Conservation (phyloP, 1,139 yeast genomes). For the Suhomyces anneliseae region DNA sequence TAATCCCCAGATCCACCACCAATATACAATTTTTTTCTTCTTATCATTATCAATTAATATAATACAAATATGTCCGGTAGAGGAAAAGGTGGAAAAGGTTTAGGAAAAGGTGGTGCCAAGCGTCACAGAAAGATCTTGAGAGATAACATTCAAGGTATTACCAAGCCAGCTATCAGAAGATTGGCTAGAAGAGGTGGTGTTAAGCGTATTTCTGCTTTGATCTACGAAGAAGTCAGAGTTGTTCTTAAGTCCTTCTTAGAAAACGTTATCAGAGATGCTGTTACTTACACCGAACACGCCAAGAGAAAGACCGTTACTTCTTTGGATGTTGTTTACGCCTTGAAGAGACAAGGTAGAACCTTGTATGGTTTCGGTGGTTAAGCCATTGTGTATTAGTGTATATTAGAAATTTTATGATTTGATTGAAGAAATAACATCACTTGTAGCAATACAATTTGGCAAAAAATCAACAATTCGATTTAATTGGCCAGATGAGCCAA, state of each 20-base stretch:
- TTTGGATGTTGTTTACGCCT: constrained; percentile 97
- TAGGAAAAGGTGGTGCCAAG: constrained; percentile 99
- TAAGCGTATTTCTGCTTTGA: constrained; percentile 98
- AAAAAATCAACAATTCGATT: no score
- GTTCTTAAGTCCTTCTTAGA: constrained; percentile 95
- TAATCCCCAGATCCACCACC: not conserved
- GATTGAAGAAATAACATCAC: not conserved
- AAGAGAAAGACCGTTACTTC: constrained; percentile 99
- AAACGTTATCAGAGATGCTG: constrained; percentile 97
- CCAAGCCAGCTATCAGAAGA: constrained; percentile 99
- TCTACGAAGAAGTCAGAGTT: constrained; percentile 98
- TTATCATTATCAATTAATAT: constrained; percentile 4
- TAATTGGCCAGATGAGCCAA: no score
- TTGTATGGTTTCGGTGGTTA: constrained; percentile 99
- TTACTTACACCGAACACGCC: constrained; percentile 99
- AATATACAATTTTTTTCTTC: not conserved
- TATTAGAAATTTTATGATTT: constrained; percentile 25
- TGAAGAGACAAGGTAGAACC: constrained; percentile 99
- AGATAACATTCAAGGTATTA: constrained; percentile 99
- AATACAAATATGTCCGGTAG: constrained; percentile 84
- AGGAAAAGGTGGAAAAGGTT: constrained; percentile 99
- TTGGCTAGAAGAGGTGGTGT: constrained; percentile 99
- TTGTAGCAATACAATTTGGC: no score
- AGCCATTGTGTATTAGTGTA: constrained; percentile 22
- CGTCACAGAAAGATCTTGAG: constrained; percentile 99